Base-by-base conservation (phyloP, 2,329 filamentous ascomycete species). In the Stachybotrys elegans region DNA sequence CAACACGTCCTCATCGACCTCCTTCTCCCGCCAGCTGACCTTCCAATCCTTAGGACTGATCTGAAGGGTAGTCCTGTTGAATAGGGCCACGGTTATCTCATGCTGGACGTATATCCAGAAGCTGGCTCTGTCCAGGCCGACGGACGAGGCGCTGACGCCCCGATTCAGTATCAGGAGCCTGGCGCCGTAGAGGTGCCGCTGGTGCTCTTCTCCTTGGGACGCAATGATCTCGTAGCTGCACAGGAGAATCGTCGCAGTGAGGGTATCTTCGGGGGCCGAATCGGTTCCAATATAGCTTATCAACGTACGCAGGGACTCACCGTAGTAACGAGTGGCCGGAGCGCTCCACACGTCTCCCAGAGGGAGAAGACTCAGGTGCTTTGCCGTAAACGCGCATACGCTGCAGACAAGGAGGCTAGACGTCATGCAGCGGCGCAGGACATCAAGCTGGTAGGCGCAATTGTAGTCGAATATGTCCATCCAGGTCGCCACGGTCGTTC, bases 21-120 rank as follows among this genome's bases (percentile, higher is more conserved):
- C 37, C 1, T 17, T 23, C 14, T 44, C 36, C n/a, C 22, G 22
- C 45, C 42, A 47, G 8, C 8, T 29, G 11, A 41, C 36, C 4
- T 41, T 44, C 43, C 43, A 44, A 12, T 27, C 23, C 8, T 20
- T 22, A 3, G 43, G 38, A 7, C 17, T 16, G 5, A 44, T 44
- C 14, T 43, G 25, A 11, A 44, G 14, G n/a, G 8, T 35, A 9
- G 31, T 16, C n/a, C n/a, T 35, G 31, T 48, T 42, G 12, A 40
- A 34, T 35, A 48, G 13, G 6, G 46, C 43, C 13, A 43, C 34
- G 17, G 43, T 35, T 11, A 48, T 37, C 13, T 48, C 46, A 17
- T 48, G 46, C 8, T 43, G 46, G n/a, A 44, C 40, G 12, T 39
- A 45, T 13, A 48, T 44, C 46, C 46, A 48, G 21, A 48, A 48